Evolutionary conservation across 2,329 filamentous ascomycete species (phyloP).

Genomic region (Samsoniella hepiali): DNA sequence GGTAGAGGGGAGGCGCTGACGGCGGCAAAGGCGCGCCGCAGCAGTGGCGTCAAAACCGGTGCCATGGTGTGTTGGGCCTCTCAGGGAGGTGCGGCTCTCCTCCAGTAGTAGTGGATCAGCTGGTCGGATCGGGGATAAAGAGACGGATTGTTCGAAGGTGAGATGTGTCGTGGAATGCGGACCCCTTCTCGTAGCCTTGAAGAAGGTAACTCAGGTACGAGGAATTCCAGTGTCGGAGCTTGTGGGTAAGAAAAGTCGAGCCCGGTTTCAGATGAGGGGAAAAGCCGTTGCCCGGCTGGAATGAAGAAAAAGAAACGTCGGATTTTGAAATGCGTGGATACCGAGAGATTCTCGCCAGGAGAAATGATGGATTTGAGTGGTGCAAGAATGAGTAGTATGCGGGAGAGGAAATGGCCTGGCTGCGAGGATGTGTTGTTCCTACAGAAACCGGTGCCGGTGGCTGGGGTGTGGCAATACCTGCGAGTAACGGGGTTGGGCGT

Average conservation of each 20-base stretch:
- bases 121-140: neutral
- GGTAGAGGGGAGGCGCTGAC: neutral
- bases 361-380: neutral
- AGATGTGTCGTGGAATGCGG: constrained; percentile 7
- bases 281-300: neutral
- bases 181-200: neutral
- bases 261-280: neutral
- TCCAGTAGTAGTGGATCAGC: neutral
- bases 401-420: neutral
- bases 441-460: constrained; percentile 17
- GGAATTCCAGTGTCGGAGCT: constrained; percentile 3
- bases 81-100: neutral
- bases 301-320: constrained; percentile 7
- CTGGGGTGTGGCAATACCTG: constrained; percentile 12
- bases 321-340: neutral
- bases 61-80: constrained; percentile 1
- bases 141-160: neutral
- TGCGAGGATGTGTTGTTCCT: constrained; percentile 9
- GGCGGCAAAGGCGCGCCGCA: constrained; percentile 11
- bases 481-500: constrained; percentile 9
- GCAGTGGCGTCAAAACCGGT: constrained; percentile 11
- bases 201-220: neutral
- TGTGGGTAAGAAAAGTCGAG: neutral
- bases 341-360: neutral
- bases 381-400: neutral